A percentile compares a stretch with the other conserved stretches of the same genome.
Evolutionary conservation across 2,329 filamentous ascomycete genomes (phyloP).

Genomic region (Neonectria hederae): DNA sequence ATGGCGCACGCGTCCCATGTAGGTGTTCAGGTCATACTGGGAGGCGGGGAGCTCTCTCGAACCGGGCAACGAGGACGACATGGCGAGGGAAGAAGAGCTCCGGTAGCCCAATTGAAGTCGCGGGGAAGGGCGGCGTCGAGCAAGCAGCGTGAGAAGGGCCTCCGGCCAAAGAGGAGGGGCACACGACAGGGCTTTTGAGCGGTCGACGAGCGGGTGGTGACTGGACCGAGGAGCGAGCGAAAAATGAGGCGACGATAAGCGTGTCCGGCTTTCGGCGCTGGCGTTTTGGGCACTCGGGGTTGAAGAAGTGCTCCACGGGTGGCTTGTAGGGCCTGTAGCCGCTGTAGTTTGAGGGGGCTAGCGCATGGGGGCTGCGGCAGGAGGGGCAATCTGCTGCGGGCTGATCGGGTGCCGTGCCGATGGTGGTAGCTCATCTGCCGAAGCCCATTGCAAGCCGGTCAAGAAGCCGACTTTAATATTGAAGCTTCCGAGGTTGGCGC

Average conservation of each 20-base stretch:
- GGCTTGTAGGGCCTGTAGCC: slow-evolving; percentile 1
- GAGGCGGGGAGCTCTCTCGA: slow-evolving; percentile 87
- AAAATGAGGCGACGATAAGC: slow-evolving; percentile 46
- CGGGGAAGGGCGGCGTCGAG: slow-evolving; percentile 5
- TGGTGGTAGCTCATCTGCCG: background rate
- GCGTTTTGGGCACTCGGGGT: slow-evolving; percentile 21
- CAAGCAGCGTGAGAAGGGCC: slow-evolving; percentile 10
- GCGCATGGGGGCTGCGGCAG: slow-evolving; percentile 11
- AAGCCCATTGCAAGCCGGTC: background rate
- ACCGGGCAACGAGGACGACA: slow-evolving; percentile 74
- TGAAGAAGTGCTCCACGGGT: background rate
- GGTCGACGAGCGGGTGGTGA: slow-evolving; percentile 12
- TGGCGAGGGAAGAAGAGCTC: slow-evolving; percentile 43
- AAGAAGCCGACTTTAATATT: slow-evolving; percentile 1
- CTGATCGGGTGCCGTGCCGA: slow-evolving; percentile 11
- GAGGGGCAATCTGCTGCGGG: slow-evolving; percentile 10
- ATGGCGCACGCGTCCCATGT: slow-evolving; percentile 94
- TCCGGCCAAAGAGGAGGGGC: slow-evolving; percentile 12
- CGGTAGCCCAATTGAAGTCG: slow-evolving; percentile 19
- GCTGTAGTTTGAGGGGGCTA: background rate
- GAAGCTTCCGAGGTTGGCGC: background rate
- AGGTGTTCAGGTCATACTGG: slow-evolving; percentile 90
- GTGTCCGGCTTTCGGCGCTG: slow-evolving; percentile 45
- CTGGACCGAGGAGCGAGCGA: slow-evolving; percentile 26
- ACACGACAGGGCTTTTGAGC: slow-evolving; percentile 15